Evolutionary conservation across 805 yeast genomes (phyloP).

Genomic region (Kregervanrija fluxuum): DNA sequence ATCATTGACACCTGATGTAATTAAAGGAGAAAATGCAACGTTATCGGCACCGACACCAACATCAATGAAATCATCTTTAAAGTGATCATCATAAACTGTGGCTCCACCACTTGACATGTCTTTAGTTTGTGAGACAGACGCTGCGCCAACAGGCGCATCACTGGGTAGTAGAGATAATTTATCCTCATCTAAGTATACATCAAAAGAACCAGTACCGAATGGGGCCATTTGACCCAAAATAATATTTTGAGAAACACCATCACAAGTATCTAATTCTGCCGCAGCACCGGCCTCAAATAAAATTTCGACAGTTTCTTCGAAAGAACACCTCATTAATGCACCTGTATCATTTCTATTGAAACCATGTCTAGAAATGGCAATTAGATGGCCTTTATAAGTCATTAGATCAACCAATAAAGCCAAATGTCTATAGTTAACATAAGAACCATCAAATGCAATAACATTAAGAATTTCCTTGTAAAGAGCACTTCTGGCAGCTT

Average conservation of each 20-base stretch:
- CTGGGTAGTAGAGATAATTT: conserved; percentile 61
- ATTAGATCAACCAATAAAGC: conserved; percentile 95
- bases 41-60: conserved; percentile 40
- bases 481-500: conserved; percentile 92
- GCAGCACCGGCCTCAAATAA: conserved; percentile 96
- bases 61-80: conserved; percentile 52
- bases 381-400: conserved; percentile 97
- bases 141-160: conserved; percentile 32
- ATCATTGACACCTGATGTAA: conserved; percentile 74
- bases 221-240: conserved; percentile 98
- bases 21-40: conserved; percentile 89
- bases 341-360: conserved; percentile 98
- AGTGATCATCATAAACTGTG: conserved; percentile 77
- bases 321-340: conserved; percentile 98
- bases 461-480: conserved; percentile 94
- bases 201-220: conserved; percentile 96
- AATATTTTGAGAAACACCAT: conserved; percentile 97
- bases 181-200: conserved; percentile 88
- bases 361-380: conserved; percentile 99
- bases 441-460: conserved; percentile 99
- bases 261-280: conserved; percentile 96
- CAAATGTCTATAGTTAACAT: conserved; percentile 97
- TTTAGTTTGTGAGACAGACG: conserved; percentile 33
- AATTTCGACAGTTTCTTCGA: conserved; percentile 98
- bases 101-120: conserved; percentile 67